Conservation (phyloP, 345 rosid species). For the Stellera chamaejasme region DNA sequence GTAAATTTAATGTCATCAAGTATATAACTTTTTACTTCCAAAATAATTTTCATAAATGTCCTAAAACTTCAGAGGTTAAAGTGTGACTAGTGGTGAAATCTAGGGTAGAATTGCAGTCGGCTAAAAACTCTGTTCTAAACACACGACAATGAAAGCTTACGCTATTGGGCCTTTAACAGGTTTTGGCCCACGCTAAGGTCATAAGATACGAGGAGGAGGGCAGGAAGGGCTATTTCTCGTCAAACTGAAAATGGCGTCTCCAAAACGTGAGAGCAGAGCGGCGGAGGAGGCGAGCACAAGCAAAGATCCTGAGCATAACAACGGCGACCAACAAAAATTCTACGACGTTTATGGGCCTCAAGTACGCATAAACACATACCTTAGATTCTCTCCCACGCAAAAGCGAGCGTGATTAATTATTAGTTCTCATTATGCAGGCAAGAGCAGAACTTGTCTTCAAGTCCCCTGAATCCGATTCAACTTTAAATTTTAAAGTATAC, state of each 20-base stretch:
- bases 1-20: too few relatives aligned
- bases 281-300: slow-evolving; percentile 7
- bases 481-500: slow-evolving; percentile 66
- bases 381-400: background rate
- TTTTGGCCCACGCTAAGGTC: too few relatives aligned
- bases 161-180: too few relatives aligned
- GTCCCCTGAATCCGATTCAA: slow-evolving; percentile 41
- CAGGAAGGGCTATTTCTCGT: background rate
- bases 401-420: background rate
- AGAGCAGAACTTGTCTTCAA: slow-evolving; percentile 73
- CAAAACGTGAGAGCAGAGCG: slow-evolving; percentile 18
- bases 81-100: too few relatives aligned
- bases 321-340: slow-evolving; percentile 17
- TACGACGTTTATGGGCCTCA: slow-evolving; percentile 76
- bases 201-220: too few relatives aligned
- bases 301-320: slow-evolving; percentile 12
- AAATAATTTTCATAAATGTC: too few relatives aligned
- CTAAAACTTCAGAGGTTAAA: too few relatives aligned
- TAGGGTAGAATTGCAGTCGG: too few relatives aligned
- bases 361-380: slow-evolving; percentile 18
- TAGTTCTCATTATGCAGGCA: slow-evolving; percentile 39
- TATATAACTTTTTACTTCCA: too few relatives aligned
- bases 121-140: too few relatives aligned
- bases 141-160: too few relatives aligned
- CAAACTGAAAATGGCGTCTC: slow-evolving; percentile 27